Evolutionary conservation across 148 eudicot species (phyloP), one percentile per base, ranked within the genome.

Genomic region (Polygonum maritimum): DNA sequence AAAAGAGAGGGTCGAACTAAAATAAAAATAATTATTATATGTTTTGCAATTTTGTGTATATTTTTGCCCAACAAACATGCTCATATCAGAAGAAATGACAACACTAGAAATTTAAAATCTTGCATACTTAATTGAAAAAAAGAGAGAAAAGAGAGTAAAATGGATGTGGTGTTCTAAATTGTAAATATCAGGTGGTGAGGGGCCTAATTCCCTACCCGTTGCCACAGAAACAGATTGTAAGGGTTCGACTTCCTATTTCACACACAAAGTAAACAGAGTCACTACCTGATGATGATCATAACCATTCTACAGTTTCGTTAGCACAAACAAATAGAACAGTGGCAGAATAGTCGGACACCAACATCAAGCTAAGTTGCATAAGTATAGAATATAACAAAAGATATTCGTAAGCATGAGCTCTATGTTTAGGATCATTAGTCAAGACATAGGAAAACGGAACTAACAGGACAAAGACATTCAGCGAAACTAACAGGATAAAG

Each of bases 181-280:
- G n/a, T n/a, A n/a, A 77, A 74, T 74, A 58, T 74, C 86, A 92
- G 96, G 84, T 77, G 87, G 74, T 55, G 89, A 82, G 49, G 93
- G 77, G 73, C 74, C 79, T 40, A 45, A 76, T 31, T 75, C 89
- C 83, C 85, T 88, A 73, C 21, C 79, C 44, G 77, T 72, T 77
- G 78, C 77, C 67, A 63, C 16, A 33, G 80, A 78, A 83, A 73
- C 79, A 74, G 87, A 77, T 84, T 81, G 81, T 60, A 90, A 84
- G 65, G 90, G 77, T 78, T 89, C 87, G 77, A 84, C 69, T 71
- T 78, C 79, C 95, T 94, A 86, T 48, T 82, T 73, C 86, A 78
- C n/a, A 65, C 71, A 35, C 18, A 65, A 8, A 26, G 31, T 8
- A 63, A 39, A 36, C 63, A 73, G 55, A 26, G 49, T 31, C 21